Base-by-base conservation (phyloP, 768 basidiomycete species). In the Boletellus ananas region DNA sequence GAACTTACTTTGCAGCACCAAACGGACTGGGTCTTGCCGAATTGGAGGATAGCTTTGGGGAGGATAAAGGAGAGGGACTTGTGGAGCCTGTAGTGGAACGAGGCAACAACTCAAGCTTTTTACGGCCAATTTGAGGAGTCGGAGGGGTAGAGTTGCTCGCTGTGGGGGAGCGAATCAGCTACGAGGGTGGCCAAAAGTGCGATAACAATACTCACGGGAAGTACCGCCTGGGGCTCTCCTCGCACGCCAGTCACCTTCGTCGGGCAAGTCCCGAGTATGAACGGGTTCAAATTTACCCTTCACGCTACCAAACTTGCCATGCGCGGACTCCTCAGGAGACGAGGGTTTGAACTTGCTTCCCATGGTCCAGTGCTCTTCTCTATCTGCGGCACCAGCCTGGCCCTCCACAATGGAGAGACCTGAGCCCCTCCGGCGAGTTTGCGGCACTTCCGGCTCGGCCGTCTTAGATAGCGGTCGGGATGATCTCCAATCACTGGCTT, bases 101-200 rank as follows among this genome's bases (percentile, higher is more conserved):
- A 21, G 94, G 94, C 3, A 94, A 72, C 34, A 96, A 80, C 57
- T 94, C 90, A 11, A 97, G 77, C 66, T 90, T 93, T 47, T 81
- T 80, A 42, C 93, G 85, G 50, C 74, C 74, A 56, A 89, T 69
- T 60, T 90, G 87, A 34, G 91, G 91, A 11, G 90, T 90, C 4
- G 92, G 83, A 25, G 91, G 86, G 27, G 85, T 85, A 37, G 89
- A 89, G 58, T 66, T 80, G 47, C 67, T 80, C 31, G 89, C 86
- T 90, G 58, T 34, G 31, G 37, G 20, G 49, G 23, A 40, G 33
- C 5, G 33, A 34, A 56, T 60, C 56, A 58, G 47, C 41, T 31
- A 17, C 20, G 27, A 55, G 53, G 48, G 60, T 25, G 8, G 37
- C n/a, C 10, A 35, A 33, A 38, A 37, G 34, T 45, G 42, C 18